Percentiles rank a stretch among this genome's conserved stretches.
These are phyloP conservation scores for Meyerozyma elateridarum DNA, from an alignment of 1,139 yeast genomes.

Conservation along the genomic window DNA sequence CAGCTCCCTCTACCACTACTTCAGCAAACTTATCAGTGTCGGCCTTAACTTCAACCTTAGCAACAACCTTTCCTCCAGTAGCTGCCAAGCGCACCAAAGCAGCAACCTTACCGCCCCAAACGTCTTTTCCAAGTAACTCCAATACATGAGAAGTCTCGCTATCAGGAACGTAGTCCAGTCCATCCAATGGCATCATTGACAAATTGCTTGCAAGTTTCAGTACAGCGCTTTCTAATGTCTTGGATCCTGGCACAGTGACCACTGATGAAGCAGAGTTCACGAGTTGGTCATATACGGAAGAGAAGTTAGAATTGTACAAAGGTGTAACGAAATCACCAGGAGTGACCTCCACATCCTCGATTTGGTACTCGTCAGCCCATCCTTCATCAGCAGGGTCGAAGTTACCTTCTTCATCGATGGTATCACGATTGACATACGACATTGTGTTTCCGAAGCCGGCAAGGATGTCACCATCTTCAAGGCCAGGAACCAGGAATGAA, in stretches of 20 bases:
- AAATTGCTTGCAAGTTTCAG: constrained; percentile 53
- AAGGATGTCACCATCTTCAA: constrained; percentile 34
- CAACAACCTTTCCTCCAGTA: constrained; percentile 65
- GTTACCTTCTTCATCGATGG: constrained; percentile 71
- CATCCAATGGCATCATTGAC: constrained; percentile 78
- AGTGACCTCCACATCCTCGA: constrained; percentile 70
- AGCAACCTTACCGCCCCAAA: constrained; percentile 69
- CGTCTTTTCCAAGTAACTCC: constrained; percentile 79
- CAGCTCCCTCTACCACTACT: constrained; percentile 18
- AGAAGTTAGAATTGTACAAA: constrained; percentile 73
- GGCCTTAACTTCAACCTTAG: constrained; percentile 69
- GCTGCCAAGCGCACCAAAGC: constrained; percentile 67
- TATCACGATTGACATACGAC: constrained; percentile 74
- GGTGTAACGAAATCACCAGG: constrained; percentile 86
- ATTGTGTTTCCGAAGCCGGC: constrained; percentile 66
- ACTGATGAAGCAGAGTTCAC: constrained; percentile 32
- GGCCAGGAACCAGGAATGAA: constrained; percentile 57
- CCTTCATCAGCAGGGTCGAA: constrained; percentile 73
- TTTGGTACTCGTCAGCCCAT: constrained; percentile 88
- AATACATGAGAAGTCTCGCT: constrained; percentile 65
- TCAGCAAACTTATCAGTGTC: constrained; percentile 38
- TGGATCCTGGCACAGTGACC: constrained; percentile 32
- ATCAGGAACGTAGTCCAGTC: constrained; percentile 61
- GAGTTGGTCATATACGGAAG: constrained; percentile 70
- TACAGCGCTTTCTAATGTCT: constrained; percentile 34